phyloP scores from a whole-genome alignment of 345 rosid genomes.

The Heritiera littoralis region DNA sequence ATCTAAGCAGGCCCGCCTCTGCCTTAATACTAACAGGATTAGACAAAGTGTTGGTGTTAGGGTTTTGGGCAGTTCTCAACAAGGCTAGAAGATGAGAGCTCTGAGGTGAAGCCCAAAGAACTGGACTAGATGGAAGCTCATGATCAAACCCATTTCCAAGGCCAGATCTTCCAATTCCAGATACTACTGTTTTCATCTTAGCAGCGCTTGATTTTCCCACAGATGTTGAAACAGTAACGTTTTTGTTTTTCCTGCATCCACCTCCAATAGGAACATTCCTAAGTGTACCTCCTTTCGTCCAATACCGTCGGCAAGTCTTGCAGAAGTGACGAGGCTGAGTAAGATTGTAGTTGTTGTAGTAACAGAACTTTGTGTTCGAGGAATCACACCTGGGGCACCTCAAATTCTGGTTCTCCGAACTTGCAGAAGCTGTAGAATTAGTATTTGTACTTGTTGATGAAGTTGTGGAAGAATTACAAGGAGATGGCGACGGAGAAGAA shows the following conservation, averaged over 20 bases:
- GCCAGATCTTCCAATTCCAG: conserved; percentile 53
- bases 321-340: conserved; percentile 88
- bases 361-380: conserved; percentile 75
- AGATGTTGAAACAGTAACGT: conserved; percentile 35
- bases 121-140: conserved; percentile 43
- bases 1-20: conserved; percentile 43
- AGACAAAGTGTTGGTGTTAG: conserved; percentile 41
- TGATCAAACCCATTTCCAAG: conserved; percentile 44
- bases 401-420: conserved; percentile 41
- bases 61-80: conserved; percentile 49
- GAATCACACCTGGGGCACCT: conserved; percentile 79
- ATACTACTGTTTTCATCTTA: conserved; percentile 45
- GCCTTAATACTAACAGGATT: conserved; percentile 38
- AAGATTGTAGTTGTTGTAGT: conserved; percentile 81
- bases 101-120: conserved; percentile 54
- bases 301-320: conserved; percentile 86
- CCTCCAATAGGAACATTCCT: conserved; percentile 80
- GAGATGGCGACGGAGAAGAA: conserved; percentile 33
- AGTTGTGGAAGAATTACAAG: conserved; percentile 33
- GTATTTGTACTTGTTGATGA: conserved; percentile 23
- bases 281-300: conserved; percentile 82
- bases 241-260: conserved; percentile 72
- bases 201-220: conserved; percentile 35
- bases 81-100: conserved; percentile 55
- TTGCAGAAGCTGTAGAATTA: conserved; percentile 34